Evolutionary conservation across 768 basidiomycete genomes (phyloP).

Genomic region (Mycena epipterygia): DNA sequence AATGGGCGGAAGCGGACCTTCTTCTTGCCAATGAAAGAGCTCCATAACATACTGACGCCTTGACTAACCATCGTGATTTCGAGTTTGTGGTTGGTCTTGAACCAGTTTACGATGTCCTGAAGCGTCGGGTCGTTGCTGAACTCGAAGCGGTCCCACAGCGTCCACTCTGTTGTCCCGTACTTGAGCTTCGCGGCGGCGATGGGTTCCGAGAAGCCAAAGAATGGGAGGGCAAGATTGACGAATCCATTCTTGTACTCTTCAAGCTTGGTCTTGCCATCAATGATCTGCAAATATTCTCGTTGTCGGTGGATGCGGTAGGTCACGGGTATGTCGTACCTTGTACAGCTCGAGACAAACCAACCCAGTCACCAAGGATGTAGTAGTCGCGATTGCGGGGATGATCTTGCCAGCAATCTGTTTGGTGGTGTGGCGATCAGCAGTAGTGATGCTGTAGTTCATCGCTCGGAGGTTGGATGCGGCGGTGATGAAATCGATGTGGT

Average conservation of each 20-base stretch:
- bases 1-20: conserved; percentile 73
- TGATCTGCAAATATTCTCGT: conserved; percentile 70
- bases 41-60: conserved; percentile 99
- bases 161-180: conserved; percentile 93
- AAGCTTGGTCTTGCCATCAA: conserved; percentile 93
- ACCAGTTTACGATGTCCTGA: conserved; percentile 86
- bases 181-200: conserved; percentile 91
- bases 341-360: conserved; percentile 96
- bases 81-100: conserved; percentile 86
- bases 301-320: conserved; percentile 13
- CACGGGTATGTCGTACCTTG: conserved; percentile 70
- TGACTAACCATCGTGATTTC: conserved; percentile 96
- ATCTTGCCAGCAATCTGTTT: conserved; percentile 99
- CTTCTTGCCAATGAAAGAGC: conserved; percentile 91
- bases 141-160: conserved; percentile 97
- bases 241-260: conserved; percentile 99
- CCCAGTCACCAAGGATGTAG: conserved; percentile 95
- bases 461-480: conserved; percentile 97
- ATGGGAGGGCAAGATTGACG: conserved; percentile 96
- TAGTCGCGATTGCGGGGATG: conserved; percentile 99
- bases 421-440: conserved; percentile 91
- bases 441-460: conserved; percentile 90
- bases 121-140: conserved; percentile 92
- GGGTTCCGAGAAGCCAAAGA: conserved; percentile 99
- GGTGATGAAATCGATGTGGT: conserved; percentile 99